phyloP scores from a whole-genome alignment of 768 basidiomycete genomes.

The Coprinellus micaceus region DNA sequence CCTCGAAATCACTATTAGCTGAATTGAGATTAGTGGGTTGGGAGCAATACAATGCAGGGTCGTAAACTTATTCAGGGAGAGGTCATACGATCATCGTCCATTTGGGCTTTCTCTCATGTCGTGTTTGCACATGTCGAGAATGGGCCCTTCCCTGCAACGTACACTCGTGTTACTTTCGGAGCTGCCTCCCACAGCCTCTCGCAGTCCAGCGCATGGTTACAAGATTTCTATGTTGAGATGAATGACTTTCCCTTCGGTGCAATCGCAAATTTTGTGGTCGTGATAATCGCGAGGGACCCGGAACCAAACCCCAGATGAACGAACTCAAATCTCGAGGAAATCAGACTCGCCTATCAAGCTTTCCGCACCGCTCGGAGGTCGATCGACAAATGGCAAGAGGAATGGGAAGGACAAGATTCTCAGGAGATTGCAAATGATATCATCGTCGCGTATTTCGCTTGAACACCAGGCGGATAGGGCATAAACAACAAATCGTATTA shows the following conservation, averaged over 20 bases:
- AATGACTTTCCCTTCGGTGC: neutral
- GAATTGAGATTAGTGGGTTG: neutral
- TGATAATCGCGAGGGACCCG: neutral
- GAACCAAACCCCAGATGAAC: too few relatives aligned
- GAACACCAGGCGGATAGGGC: neutral
- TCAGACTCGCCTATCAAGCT: too few relatives aligned
- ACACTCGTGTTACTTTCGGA: neutral
- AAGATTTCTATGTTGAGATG: neutral
- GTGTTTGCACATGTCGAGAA: neutral
- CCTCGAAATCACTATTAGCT: constrained; percentile 3
- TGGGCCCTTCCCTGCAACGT: neutral
- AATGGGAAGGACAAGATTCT: too few relatives aligned
- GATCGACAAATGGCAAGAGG: too few relatives aligned
- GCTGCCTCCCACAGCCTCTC: neutral
- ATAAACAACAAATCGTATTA: neutral
- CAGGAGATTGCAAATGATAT: too few relatives aligned
- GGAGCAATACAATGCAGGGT: neutral
- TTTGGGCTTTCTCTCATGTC: neutral
- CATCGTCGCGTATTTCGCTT: too few relatives aligned
- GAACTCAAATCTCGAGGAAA: too few relatives aligned
- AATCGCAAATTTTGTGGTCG: neutral
- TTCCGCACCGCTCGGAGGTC: too few relatives aligned
- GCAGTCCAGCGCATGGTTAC: neutral
- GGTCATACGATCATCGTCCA: constrained; percentile 4
- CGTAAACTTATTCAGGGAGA: neutral